These are phyloP conservation scores for Adansonia digitata DNA, from an alignment of 345 rosid species.

Conservation along the genomic window DNA sequence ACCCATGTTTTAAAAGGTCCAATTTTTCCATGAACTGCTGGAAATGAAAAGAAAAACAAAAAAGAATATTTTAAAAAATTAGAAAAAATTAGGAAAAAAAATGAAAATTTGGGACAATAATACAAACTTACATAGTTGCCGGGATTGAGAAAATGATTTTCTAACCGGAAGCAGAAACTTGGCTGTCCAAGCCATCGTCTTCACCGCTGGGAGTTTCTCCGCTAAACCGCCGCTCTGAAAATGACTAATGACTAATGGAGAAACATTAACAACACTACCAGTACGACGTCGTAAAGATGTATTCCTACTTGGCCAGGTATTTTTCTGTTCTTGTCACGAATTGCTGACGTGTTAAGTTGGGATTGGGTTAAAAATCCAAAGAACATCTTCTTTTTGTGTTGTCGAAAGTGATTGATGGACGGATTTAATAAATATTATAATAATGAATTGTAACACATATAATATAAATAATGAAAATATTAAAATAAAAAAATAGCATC, in stretches of 20 bases:
- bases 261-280: not conserved
- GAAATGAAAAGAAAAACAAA: not conserved
- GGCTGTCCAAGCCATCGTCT: conserved; percentile 20
- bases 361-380: too few relatives aligned
- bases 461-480: too few relatives aligned
- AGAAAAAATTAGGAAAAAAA: not conserved
- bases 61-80: not conserved
- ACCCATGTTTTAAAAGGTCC: conserved; percentile 25
- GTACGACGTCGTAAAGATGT: not conserved
- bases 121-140: conserved; percentile 14
- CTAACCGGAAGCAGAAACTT: conserved; percentile 22
- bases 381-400: too few relatives aligned
- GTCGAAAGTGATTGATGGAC: too few relatives aligned
- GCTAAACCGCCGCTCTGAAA: not conserved
- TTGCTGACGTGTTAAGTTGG: too few relatives aligned
- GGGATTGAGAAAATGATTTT: conserved; percentile 15
- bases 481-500: too few relatives aligned
- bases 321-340: too few relatives aligned
- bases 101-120: not conserved
- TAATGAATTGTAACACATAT: too few relatives aligned
- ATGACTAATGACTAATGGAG: too few relatives aligned
- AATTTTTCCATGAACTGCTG: conserved; percentile 19
- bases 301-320: not conserved
- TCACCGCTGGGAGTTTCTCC: not conserved
- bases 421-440: too few relatives aligned